Conservation (phyloP, 2,329 filamentous ascomycete species). For the Truncatella angustata region DNA sequence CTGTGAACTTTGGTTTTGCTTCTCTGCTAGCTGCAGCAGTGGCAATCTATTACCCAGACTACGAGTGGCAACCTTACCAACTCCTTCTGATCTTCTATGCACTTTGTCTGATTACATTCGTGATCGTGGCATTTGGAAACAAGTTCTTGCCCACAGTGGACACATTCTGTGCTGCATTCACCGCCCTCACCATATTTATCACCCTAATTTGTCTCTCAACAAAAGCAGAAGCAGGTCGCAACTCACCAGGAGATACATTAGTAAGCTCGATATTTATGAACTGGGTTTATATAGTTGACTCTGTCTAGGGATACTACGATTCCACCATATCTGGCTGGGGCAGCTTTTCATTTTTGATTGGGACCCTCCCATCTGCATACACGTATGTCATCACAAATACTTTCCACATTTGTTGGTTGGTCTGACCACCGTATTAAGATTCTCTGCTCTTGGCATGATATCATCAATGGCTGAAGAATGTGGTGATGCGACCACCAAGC, state of each 20-base stretch:
- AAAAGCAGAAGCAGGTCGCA: slow-evolving; percentile 51
- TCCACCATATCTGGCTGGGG: slow-evolving; percentile 55
- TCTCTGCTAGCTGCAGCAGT: slow-evolving; percentile 50
- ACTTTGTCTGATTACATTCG: slow-evolving; percentile 52
- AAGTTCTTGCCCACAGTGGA: slow-evolving; percentile 57
- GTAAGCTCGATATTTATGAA: too few species aligned
- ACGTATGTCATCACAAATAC: slow-evolving; percentile 28
- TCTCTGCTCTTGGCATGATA: slow-evolving; percentile 61
- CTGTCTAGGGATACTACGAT: slow-evolving; percentile 56
- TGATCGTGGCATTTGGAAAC: slow-evolving; percentile 58
- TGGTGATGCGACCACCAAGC: slow-evolving; percentile 46
- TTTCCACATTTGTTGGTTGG: too few species aligned
- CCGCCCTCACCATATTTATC: slow-evolving; percentile 52
- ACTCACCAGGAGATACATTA: slow-evolving; percentile 48
- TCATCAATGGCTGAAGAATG: slow-evolving; percentile 62
- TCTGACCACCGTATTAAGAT: slow-evolving; percentile 27
- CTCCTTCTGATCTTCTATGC: slow-evolving; percentile 62
- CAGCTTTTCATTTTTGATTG: slow-evolving; percentile 61
- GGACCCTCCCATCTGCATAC: slow-evolving; percentile 57
- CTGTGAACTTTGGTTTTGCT: slow-evolving; percentile 55
- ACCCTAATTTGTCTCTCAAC: slow-evolving; percentile 55
- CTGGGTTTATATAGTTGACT: too few species aligned
- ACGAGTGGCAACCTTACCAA: slow-evolving; percentile 52
- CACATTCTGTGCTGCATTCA: slow-evolving; percentile 55
- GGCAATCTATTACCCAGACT: slow-evolving; percentile 53